Percentiles rank a stretch among this genome's conserved stretches.
Conservation (phyloP, 2,329 filamentous ascomycete genomes). For the Cladosporium cucumerinum region DNA sequence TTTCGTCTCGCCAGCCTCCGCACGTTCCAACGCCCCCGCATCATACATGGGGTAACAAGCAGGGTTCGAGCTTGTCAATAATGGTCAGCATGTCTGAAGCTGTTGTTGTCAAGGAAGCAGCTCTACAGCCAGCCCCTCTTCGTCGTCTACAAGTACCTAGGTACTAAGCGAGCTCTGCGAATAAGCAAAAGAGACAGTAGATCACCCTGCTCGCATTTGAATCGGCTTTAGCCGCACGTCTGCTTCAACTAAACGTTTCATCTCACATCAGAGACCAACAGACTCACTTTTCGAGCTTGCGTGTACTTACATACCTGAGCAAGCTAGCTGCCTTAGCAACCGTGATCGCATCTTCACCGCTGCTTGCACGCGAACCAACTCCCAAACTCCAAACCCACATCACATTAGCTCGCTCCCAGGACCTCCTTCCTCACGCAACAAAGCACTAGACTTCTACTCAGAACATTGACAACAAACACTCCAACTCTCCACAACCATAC, state of each 20-base stretch:
- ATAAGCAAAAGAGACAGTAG: background rate
- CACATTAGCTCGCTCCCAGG: background rate
- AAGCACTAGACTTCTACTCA: background rate
- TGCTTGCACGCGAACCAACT: background rate
- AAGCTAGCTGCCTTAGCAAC: conserved; percentile 5
- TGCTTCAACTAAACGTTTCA: background rate
- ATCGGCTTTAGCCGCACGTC: background rate
- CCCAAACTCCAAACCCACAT: background rate
- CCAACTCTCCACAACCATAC: background rate
- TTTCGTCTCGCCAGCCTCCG: background rate
- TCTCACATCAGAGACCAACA: background rate
- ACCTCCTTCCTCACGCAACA: background rate
- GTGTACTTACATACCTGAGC: conserved; percentile 1
- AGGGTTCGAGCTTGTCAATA: background rate
- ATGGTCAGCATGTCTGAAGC: background rate
- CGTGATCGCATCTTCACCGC: background rate
- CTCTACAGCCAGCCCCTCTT: background rate
- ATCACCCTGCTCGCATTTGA: background rate
- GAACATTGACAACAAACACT: background rate
- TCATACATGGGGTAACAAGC: background rate
- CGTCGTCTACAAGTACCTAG: background rate
- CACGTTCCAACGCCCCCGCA: background rate
- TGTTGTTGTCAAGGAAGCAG: background rate
- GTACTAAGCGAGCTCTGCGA: background rate
- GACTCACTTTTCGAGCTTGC: background rate